Evolutionary conservation across 768 basidiomycete species (phyloP).

Genomic region (Wakefieldia striispora): DNA sequence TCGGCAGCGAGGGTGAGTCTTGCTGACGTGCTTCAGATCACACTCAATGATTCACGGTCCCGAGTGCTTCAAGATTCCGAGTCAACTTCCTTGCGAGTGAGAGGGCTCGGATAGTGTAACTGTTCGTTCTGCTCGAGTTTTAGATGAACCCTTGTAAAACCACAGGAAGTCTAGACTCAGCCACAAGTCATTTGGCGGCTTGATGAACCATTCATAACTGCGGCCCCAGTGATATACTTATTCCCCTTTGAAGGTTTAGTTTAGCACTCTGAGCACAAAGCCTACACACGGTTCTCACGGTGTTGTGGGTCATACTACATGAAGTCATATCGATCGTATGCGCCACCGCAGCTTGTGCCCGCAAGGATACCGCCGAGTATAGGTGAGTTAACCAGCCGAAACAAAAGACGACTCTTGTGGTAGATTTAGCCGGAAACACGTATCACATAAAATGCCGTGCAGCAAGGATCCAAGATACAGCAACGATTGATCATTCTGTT

Average conservation of each 20-base stretch:
- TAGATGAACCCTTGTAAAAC: background rate
- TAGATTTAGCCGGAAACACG: constrained; percentile 2
- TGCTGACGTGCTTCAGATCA: constrained; percentile 6
- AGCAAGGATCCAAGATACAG: background rate
- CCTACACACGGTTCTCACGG: constrained; percentile 6
- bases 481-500: background rate
- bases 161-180: constrained; percentile 9
- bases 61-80: constrained; percentile 7
- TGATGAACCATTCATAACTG: constrained; percentile 19
- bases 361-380: background rate
- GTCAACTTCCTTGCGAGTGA: background rate
- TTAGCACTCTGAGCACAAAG: background rate
- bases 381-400: background rate
- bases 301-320: constrained; percentile 4
- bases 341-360: constrained; percentile 24
- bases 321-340: constrained; percentile 8
- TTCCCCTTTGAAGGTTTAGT: background rate
- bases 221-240: background rate
- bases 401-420: background rate
- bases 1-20: constrained; percentile 11
- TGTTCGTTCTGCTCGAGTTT: no score
- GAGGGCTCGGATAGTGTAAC: no score
- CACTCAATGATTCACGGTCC: constrained; percentile 14
- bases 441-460: background rate
- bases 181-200: constrained; percentile 30